Evolutionary conservation across 768 basidiomycete species (phyloP), one percentile per base, ranked within the genome.

Genomic region (Boletus barrowsii): DNA sequence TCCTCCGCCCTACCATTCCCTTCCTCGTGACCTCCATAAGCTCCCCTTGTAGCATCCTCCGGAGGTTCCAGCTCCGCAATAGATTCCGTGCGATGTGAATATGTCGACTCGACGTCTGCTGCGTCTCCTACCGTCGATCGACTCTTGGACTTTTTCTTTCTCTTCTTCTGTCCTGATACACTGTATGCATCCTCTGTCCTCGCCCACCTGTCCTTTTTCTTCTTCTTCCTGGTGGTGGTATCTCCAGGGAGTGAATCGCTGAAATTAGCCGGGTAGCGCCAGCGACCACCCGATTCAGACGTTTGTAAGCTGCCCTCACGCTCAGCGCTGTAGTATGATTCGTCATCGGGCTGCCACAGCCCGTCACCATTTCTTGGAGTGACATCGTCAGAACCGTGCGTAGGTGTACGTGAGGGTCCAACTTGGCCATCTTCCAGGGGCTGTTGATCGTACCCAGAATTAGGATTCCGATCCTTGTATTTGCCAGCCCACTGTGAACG

Each of bases 261-360:
- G 62, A 93, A 90, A 67, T 92, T 90, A 58, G 90, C 86, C 14
- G 88, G 89, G 71, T 93, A 93, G 59, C 79, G 88, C 91, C 91
- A 93, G 53, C 90, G 78, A 26, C 77, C 76, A 29, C 69, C 70
- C 35, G 66, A 64, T 36, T 71, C 64, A 40, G 71, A 65, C 36
- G 72, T 58, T 15, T 74, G 70, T 43, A 73, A 66, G 32, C 75
- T 72, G 53, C 75, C 76, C 35, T 67, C 71, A 36, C 49, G 71
- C 35, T 65, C 63, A 6, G 71, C 59, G 49, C 78, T 79, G 62
- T 93, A 93, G 66, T 81, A 93, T 11, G 76, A 75, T 73, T 93
- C 91, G 32, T 93, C 91, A 43, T 86, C 82, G 18, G 82, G 75
- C 40, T 74, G 79, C 91, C 91, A 93, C 41, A 89, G 76, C 32